These are phyloP conservation scores for Mycena vulgaris DNA, from an alignment of 768 basidiomycete species.

Conservation along the genomic window DNA sequence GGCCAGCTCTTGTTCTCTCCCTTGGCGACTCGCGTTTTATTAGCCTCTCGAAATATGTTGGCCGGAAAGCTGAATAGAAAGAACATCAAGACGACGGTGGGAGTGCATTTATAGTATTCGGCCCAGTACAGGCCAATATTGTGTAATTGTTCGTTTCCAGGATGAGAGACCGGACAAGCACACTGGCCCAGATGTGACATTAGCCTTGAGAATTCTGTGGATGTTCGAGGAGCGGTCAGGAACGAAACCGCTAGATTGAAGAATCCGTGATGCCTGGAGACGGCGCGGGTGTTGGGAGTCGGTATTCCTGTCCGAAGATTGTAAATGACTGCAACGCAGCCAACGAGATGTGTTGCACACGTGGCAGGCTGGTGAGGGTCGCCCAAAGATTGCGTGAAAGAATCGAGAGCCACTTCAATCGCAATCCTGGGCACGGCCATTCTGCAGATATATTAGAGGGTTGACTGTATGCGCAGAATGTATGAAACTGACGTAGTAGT, in stretches of 20 bases:
- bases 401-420: background rate
- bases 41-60: background rate
- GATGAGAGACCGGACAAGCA: background rate
- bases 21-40: background rate
- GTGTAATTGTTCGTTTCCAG: background rate
- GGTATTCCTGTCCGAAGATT: background rate
- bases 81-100: background rate
- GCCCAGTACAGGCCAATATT: background rate
- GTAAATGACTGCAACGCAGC: background rate
- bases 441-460: too few species aligned
- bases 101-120: background rate
- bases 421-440: too few species aligned
- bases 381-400: background rate
- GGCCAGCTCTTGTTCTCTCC: constrained; percentile 10
- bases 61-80: background rate
- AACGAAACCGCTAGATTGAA: background rate
- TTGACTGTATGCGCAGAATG: too few species aligned
- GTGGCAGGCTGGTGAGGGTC: background rate
- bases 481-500: too few species aligned
- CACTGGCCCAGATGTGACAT: background rate
- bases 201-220: background rate
- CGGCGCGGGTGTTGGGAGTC: background rate
- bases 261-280: background rate
- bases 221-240: background rate
- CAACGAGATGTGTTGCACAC: constrained; percentile 8